A percentile compares a stretch with the other conserved stretches of the same genome.
These are phyloP conservation scores for Aspergillus phoenicis DNA, from an alignment of 2,329 filamentous ascomycete species.

Conservation along the genomic window DNA sequence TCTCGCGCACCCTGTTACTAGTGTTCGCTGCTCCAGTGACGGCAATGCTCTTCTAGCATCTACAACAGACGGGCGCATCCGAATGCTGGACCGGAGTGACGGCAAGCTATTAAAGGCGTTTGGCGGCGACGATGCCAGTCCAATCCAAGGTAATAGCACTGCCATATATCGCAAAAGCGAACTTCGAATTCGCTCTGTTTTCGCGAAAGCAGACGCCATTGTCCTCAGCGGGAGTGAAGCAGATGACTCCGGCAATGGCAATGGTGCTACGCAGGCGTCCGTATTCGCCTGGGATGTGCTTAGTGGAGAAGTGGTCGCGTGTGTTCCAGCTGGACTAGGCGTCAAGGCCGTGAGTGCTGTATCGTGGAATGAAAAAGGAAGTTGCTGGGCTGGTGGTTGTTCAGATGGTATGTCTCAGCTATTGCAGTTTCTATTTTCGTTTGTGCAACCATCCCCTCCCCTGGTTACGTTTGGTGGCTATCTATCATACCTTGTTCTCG, in stretches of 20 bases:
- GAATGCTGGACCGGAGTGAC: slow-evolving; percentile 76
- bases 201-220: slow-evolving; percentile 75
- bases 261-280: slow-evolving; percentile 28
- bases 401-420: slow-evolving; percentile 40
- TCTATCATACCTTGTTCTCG: neutral
- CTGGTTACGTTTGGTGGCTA: neutral
- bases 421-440: neutral
- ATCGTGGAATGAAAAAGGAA: slow-evolving; percentile 47
- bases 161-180: slow-evolving; percentile 62
- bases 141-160: neutral
- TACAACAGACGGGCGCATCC: slow-evolving; percentile 72
- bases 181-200: slow-evolving; percentile 71
- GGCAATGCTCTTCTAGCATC: slow-evolving; percentile 74
- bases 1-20: slow-evolving; percentile 70
- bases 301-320: slow-evolving; percentile 67
- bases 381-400: slow-evolving; percentile 45
- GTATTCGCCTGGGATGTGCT: slow-evolving; percentile 77
- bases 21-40: slow-evolving; percentile 69
- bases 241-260: slow-evolving; percentile 17
- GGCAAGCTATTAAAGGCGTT: slow-evolving; percentile 77
- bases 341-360: slow-evolving; percentile 50
- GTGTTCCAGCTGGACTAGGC: slow-evolving; percentile 50
- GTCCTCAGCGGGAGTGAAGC: slow-evolving; percentile 81
- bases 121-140: slow-evolving; percentile 42
- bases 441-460: neutral